These are phyloP conservation scores for Gossypium schwendimanii DNA, from an alignment of 441 rosid genomes.

Conservation along the genomic window DNA sequence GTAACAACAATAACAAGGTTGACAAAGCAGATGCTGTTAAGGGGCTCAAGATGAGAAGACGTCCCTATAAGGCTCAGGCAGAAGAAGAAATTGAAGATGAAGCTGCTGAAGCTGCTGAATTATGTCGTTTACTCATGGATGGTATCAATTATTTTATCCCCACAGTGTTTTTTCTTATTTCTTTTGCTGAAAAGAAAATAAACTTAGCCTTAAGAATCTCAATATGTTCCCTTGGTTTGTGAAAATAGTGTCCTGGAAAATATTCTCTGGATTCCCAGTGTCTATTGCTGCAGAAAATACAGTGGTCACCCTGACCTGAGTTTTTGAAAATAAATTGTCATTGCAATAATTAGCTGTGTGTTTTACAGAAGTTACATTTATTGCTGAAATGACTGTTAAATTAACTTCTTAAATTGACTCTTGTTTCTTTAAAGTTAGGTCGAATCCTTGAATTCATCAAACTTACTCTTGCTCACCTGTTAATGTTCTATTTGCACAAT, in stretches of 20 bases:
- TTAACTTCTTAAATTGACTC: neutral
- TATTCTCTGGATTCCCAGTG: neutral
- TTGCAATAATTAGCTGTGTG: neutral
- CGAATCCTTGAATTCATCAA: neutral
- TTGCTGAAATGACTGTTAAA: constrained; percentile 3
- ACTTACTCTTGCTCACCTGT: neutral
- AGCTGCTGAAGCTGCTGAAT: constrained; percentile 94
- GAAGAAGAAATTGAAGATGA: constrained; percentile 96
- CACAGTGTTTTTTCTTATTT: neutral
- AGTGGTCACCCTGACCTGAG: neutral
- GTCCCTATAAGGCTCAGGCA: constrained; percentile 68
- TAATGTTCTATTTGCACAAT: constrained; percentile 1
- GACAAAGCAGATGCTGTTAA: constrained; percentile 78
- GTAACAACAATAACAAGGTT: constrained; percentile 49
- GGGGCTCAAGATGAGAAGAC: constrained; percentile 92
- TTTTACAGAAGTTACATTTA: neutral
- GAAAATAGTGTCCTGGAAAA: neutral
- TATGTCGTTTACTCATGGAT: constrained; percentile 90
- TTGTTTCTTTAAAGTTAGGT: neutral
- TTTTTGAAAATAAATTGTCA: neutral
- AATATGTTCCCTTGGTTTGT: neutral
- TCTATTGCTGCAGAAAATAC: neutral
- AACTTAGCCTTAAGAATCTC: neutral
- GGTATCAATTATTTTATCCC: constrained; percentile 43
- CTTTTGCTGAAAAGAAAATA: neutral